Conservation (phyloP, 177 flowering plant species). For the Vitis hybrid region DNA sequence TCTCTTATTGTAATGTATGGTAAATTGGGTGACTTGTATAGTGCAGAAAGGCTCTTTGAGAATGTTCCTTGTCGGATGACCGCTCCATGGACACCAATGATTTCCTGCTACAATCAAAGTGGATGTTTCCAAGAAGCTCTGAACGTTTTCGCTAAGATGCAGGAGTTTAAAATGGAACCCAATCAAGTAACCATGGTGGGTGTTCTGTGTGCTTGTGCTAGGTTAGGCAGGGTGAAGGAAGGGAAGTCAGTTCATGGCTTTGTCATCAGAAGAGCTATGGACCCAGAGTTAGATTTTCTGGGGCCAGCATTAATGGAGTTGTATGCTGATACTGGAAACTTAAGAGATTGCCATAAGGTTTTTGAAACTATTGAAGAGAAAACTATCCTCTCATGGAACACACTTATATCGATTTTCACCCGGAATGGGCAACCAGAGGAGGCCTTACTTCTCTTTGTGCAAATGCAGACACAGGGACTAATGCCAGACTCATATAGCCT, state of each 20-base stretch:
- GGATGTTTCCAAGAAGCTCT: slow-evolving; percentile 47
- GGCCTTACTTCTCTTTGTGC: slow-evolving; percentile 44
- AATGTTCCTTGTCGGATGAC: slow-evolving; percentile 14
- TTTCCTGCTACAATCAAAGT: slow-evolving; percentile 55
- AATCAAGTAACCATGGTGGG: slow-evolving; percentile 52
- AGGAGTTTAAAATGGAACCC: slow-evolving; percentile 32
- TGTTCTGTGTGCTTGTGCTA: slow-evolving; percentile 55
- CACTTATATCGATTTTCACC: slow-evolving; percentile 50
- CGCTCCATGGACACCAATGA: slow-evolving; percentile 60
- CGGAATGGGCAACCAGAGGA: slow-evolving; percentile 42
- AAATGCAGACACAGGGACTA: slow-evolving; percentile 41
- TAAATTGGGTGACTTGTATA: slow-evolving; percentile 51
- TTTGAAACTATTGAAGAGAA: slow-evolving; percentile 33
- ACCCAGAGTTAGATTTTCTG: slow-evolving; percentile 34
- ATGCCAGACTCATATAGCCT: slow-evolving; percentile 60
- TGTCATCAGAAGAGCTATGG: slow-evolving; percentile 38
- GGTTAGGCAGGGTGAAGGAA: slow-evolving; percentile 42
- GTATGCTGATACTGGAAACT: slow-evolving; percentile 49
- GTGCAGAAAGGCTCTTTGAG: slow-evolving; percentile 49
- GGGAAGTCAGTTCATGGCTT: slow-evolving; percentile 71
- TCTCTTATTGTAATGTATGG: slow-evolving; percentile 59
- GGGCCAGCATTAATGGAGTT: slow-evolving; percentile 54
- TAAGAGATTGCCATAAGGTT: slow-evolving; percentile 30
- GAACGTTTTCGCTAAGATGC: slow-evolving; percentile 43
- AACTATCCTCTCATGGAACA: slow-evolving; percentile 58